Conservation (phyloP, 805 yeast genomes). For the Cyberlindnera veronae region DNA sequence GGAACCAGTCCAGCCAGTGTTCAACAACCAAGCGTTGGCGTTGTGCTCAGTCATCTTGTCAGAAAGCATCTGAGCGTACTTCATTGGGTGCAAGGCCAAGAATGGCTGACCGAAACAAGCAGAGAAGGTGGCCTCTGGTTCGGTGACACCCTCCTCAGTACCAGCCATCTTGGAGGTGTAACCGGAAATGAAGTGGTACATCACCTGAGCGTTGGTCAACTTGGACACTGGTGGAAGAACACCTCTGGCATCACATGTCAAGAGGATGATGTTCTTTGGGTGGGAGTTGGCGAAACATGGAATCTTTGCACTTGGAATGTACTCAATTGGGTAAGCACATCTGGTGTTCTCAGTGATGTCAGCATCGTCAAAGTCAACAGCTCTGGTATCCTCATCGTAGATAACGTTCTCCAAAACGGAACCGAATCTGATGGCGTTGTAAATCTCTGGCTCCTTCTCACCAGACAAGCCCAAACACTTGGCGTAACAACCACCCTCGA, state of each 20-base stretch:
- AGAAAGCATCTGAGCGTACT: constrained; percentile 92
- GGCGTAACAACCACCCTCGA: constrained; percentile 99
- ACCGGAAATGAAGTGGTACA: constrained; percentile 98
- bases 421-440: constrained; percentile 91
- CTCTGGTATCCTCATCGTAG: constrained; percentile 73
- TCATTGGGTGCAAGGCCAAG: constrained; percentile 97
- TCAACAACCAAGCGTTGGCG: constrained; percentile 93
- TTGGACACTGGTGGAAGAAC: constrained; percentile 96
- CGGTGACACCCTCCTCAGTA: constrained; percentile 97
- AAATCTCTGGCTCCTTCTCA: constrained; percentile 97
- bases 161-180: constrained; percentile 99
- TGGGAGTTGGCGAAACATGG: constrained; percentile 90
- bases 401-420: constrained; percentile 91
- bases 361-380: constrained; percentile 80
- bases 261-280: constrained; percentile 86
- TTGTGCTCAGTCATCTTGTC: constrained; percentile 87
- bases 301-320: constrained; percentile 91
- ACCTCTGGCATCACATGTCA: constrained; percentile 98
- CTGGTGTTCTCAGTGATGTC: constrained; percentile 94
- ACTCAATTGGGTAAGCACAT: constrained; percentile 98
- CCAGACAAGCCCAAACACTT: constrained; percentile 86
- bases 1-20: constrained; percentile 98
- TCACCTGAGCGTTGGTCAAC: constrained; percentile 90
- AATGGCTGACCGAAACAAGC: constrained; percentile 99
- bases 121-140: constrained; percentile 96